Conservation (phyloP, 192 early-diverging fungal species). For the Glomus cerebriforme region DNA sequence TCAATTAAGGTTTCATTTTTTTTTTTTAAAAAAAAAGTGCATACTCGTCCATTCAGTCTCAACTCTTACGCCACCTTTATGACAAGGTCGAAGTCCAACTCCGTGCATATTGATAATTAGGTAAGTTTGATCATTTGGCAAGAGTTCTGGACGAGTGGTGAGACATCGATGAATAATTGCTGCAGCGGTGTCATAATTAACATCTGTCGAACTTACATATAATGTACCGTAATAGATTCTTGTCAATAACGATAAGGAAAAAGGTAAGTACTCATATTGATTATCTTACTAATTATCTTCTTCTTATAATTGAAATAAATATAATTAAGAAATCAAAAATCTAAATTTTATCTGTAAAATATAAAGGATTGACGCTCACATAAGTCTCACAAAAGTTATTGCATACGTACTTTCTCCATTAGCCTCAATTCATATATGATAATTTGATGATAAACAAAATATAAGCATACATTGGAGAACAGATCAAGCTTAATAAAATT, state of each 20-base stretch:
- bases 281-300: conserved; percentile 19
- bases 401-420: conserved; percentile 60
- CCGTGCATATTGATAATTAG: conserved; percentile 42
- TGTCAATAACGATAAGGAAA: background rate
- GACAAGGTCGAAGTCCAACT: conserved; percentile 58
- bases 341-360: background rate
- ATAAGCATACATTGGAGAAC: too few relatives aligned
- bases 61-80: conserved; percentile 54
- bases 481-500: too few relatives aligned
- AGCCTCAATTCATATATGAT: too few relatives aligned
- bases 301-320: conserved; percentile 8
- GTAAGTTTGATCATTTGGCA: conserved; percentile 38
- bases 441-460: too few relatives aligned
- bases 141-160: conserved; percentile 46
- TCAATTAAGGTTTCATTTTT: too few relatives aligned
- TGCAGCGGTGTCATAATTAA: conserved; percentile 43
- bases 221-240: conserved; percentile 1
- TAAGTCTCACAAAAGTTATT: conserved; percentile 71
- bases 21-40: too few relatives aligned
- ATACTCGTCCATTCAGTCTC: conserved; percentile 49
- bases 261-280: background rate
- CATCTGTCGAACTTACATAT: conserved; percentile 32
- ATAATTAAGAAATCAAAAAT: conserved; percentile 4
- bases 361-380: background rate
- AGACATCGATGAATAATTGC: conserved; percentile 47